Evolutionary conservation across 1,284 basidiomycete species (phyloP), one percentile per base, ranked within the genome.

Genomic region (Tetrapyrgos nigripes): DNA sequence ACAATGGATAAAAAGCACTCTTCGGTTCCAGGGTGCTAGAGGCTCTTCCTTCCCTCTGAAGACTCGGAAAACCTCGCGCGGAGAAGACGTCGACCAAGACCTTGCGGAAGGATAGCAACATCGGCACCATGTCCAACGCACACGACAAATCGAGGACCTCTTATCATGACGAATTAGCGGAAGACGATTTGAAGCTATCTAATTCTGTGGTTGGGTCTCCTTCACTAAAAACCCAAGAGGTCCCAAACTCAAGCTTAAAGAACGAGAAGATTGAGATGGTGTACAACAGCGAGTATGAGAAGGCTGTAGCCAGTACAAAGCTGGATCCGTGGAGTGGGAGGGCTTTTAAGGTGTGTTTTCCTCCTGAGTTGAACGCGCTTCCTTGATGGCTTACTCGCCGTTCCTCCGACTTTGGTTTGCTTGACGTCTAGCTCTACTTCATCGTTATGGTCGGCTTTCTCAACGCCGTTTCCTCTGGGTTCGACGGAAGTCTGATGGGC

Each of bases 361-460:
- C 45, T 26, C 27, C n/a, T n/a, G n/a, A n/a, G n/a, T n/a, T n/a
- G n/a, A n/a, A n/a, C 14, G 17, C 9, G 19, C 23, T 51, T 29
- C 24, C 13, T 23, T 17, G 4, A 43, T 4, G 19, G 23, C 6
- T 11, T 31, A 9, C 10, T 14, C n/a, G 40, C 11, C 19, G 14
- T 29, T 9, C 19, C 13, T 31, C 43, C 19, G 19, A 29, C 60
- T 13, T 47, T 31, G 44, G 24, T 27, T 3, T 23, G 29, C 21
- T 31, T 24, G 1, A 26, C 11, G 21, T 27, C 19, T 46, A 70
- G 69, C 58, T 70, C 44, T 70, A 70, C 53, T 67, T 70, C 49
- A 59, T 70, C 33, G 68, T 70, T 27, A 67, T 70, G 58, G 63
- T 70, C 40, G 69, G 69, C 10, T 70, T 67, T 48, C 55, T 70